Evolutionary conservation across 805 yeast species (phyloP), one percentile per base, ranked within the genome.

Genomic region (Barnettozyma californica): DNA sequence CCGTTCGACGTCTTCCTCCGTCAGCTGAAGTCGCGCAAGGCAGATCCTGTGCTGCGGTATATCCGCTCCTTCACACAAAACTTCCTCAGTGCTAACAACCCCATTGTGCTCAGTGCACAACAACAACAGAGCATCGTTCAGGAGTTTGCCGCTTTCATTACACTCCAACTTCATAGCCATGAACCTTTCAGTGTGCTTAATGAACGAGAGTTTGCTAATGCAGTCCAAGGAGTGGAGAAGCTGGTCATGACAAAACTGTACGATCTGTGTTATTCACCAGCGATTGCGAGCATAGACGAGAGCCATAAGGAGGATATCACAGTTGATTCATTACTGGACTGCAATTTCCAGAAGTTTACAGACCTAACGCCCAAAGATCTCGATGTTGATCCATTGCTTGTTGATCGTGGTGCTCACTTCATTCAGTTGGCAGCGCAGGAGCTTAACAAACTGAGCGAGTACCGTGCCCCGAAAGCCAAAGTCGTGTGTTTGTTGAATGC

Each of bases 381-480:
- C 37, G 99, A 95, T 60, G 75, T 92, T n/a, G 76, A 78, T 18
- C 69, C 70, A 34, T 62, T 75, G 54, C 68, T 76, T 59, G 67
- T 80, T 20, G 68, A 75, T 19, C 65, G 68, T 43, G 72, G 80
- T 4, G 69, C 73, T 20, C 73, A 75, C 21, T 91, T 81, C 65
- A 76, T 81, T 56, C 73, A 64, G 57, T 73, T 85, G 49, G 94
- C 97, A 0, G 76, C 83, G 1, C 71, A 70, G 11, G 98, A 94
- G 65, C 72, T 94, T 43, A 71, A 74, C 53, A 89, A 89, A 57
- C 82, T 94, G 59, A 85, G 86, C 64, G 75, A 79, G 46, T 95
- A 85, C 64, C 78, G 95, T 57, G 92, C 98, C 0, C 99, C 99
- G 14, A 73, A 99, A 46, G 99, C 95, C 62, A 94, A 94, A 61